Conservation (phyloP, 2,329 filamentous ascomycete genomes). For the Beauveria varroae region DNA sequence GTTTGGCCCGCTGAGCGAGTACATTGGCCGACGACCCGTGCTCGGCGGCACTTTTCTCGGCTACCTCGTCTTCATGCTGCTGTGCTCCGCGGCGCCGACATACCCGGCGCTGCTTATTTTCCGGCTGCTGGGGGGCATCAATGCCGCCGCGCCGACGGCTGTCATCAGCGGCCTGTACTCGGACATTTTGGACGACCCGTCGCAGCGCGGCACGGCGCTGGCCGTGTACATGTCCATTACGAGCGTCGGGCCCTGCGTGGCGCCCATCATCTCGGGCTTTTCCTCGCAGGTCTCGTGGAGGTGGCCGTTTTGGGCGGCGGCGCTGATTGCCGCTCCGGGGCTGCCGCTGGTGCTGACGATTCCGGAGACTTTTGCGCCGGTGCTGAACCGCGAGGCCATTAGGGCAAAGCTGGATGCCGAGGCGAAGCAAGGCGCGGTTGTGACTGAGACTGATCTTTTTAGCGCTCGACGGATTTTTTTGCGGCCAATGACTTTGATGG, state of each 20-base stretch:
- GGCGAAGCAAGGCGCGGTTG: constrained; percentile 38
- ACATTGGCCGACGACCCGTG: constrained; percentile 26
- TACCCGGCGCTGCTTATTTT: constrained; percentile 36
- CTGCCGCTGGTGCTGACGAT: constrained; percentile 28
- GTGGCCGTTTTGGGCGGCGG: constrained; percentile 34
- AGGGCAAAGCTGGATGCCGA: constrained; percentile 23
- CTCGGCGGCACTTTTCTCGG: constrained; percentile 26
- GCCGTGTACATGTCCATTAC: constrained; percentile 29
- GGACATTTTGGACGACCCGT: constrained; percentile 25
- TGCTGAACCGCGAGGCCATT: constrained; percentile 42
- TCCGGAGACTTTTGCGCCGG: constrained; percentile 42
- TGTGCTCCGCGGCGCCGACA: constrained; percentile 33
- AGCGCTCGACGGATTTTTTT: constrained; percentile 39
- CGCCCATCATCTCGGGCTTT: constrained; percentile 45
- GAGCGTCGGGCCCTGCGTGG: constrained; percentile 32
- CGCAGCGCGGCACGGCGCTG: constrained; percentile 24
- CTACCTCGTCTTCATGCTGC: constrained; percentile 26
- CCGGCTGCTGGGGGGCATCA: constrained; percentile 27
- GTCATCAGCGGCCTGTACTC: constrained; percentile 27
- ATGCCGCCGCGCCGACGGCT: constrained; percentile 27
- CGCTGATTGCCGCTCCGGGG: constrained; percentile 21
- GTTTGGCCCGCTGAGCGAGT: constrained; percentile 28
- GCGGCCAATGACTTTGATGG: constrained; percentile 39
- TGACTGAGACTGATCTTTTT: constrained; percentile 27
- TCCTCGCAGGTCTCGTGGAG: constrained; percentile 35